phyloP scores from a whole-genome alignment of 129 eudicot species.

The Chrysanthemum lavandulifolium region DNA sequence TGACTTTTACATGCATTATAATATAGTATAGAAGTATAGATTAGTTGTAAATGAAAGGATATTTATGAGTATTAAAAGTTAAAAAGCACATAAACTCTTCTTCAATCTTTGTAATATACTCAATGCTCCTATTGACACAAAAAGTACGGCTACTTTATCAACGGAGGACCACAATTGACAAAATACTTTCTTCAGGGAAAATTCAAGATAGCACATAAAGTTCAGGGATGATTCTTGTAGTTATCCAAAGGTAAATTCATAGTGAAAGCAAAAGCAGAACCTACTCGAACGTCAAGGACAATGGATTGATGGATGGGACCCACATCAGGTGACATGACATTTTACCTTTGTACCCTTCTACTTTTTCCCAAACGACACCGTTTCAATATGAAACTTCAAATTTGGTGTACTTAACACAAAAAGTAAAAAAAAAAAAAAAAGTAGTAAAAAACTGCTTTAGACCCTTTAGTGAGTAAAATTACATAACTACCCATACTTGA shows the following conservation, averaged over 20 bases:
- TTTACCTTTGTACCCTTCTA: slow-evolving; percentile 16
- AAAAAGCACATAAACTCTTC: too few relatives aligned
- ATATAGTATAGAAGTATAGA: too few relatives aligned
- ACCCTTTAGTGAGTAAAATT: slow-evolving; percentile 6
- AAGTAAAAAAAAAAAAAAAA: too few relatives aligned
- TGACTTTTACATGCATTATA: too few relatives aligned
- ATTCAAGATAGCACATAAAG: not conserved
- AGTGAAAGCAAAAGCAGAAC: slow-evolving; percentile 31
- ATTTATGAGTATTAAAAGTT: too few relatives aligned
- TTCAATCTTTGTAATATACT: too few relatives aligned
- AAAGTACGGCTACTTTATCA: not conserved
- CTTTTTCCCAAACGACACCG: not conserved
- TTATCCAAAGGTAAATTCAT: slow-evolving; percentile 21
- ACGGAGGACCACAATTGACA: not conserved
- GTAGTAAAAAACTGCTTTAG: too few relatives aligned
- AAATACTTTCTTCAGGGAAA: not conserved
- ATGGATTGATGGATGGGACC: not conserved
- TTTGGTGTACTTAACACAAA: too few relatives aligned
- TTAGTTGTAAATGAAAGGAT: too few relatives aligned
- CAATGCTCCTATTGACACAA: not conserved
- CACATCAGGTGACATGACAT: not conserved
- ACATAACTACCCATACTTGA: slow-evolving; percentile 25
- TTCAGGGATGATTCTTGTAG: not conserved
- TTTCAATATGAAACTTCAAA: not conserved
- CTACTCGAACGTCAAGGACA: slow-evolving; percentile 16